phyloP scores from a whole-genome alignment of 2,329 filamentous ascomycete species.

The Colletotrichum filicis region DNA sequence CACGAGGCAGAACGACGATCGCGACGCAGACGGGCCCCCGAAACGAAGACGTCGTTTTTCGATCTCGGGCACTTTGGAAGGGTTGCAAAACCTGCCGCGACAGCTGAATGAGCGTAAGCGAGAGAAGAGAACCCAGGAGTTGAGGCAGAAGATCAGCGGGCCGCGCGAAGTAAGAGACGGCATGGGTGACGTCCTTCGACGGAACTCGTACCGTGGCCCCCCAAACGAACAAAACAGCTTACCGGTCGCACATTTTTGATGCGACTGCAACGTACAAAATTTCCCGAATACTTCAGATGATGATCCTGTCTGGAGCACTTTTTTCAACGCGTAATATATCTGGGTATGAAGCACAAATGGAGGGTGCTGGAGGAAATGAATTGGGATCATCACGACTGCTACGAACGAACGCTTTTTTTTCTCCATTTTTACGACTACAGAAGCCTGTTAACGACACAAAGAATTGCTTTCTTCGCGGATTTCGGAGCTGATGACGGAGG shows the following conservation, averaged over 20 bases:
- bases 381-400: slow-evolving; percentile 12
- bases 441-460: slow-evolving; percentile 22
- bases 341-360: neutral
- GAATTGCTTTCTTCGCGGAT: slow-evolving; percentile 12
- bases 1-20: slow-evolving; percentile 35
- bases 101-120: slow-evolving; percentile 68
- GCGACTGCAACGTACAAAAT: neutral
- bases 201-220: slow-evolving; percentile 50
- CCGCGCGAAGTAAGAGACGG: slow-evolving; percentile 69
- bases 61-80: slow-evolving; percentile 61
- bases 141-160: slow-evolving; percentile 69
- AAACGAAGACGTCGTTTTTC: slow-evolving; percentile 45
- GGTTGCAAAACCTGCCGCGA: slow-evolving; percentile 63
- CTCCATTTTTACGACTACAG: slow-evolving; percentile 25
- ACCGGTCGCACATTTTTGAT: slow-evolving; percentile 32
- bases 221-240: slow-evolving; percentile 31
- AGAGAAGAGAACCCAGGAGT: slow-evolving; percentile 67
- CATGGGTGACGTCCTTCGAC: slow-evolving; percentile 66
- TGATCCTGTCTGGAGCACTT: neutral
- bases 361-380: neutral
- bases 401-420: slow-evolving; percentile 12
- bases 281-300: neutral
- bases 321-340: slow-evolving; percentile 1
- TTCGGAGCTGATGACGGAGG: neutral
- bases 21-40: slow-evolving; percentile 42